Evolutionary conservation across 177 flowering plant species (phyloP).

Genomic region (Vitis hybrid): DNA sequence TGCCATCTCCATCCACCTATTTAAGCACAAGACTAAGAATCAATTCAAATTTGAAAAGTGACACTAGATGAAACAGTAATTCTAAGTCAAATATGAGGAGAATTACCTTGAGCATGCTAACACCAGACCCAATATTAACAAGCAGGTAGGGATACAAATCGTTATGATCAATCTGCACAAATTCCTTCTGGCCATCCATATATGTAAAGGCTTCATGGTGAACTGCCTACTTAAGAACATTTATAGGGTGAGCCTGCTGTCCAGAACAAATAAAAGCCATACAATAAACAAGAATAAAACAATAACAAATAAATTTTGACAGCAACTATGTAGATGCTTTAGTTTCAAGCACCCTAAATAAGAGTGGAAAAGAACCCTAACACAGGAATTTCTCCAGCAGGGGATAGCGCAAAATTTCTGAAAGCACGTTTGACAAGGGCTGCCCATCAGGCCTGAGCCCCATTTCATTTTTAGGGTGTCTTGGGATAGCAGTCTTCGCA

Average conservation of each 20-base stretch:
- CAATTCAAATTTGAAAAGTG: neutral
- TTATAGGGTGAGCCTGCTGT: too few relatives aligned
- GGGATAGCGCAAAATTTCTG: too few relatives aligned
- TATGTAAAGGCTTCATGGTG: conserved; percentile 63
- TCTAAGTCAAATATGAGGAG: neutral
- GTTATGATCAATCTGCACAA: conserved; percentile 59
- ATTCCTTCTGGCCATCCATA: conserved; percentile 48
- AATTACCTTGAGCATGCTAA: conserved; percentile 74
- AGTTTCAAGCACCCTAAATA: too few relatives aligned
- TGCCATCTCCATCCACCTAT: conserved; percentile 69
- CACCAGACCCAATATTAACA: conserved; percentile 78
- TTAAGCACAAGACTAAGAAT: conserved; percentile 11
- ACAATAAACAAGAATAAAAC: neutral
- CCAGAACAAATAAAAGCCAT: conserved; percentile 7
- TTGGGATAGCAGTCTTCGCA: too few relatives aligned
- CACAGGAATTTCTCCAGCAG: too few relatives aligned
- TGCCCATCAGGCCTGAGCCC: too few relatives aligned
- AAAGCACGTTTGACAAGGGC: too few relatives aligned
- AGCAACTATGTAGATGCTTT: neutral
- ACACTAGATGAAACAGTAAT: neutral
- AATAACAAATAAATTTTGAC: neutral
- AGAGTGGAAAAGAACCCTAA: too few relatives aligned
- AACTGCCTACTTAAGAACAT: conserved; percentile 41
- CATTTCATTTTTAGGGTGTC: too few relatives aligned
- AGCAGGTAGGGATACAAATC: conserved; percentile 73